Conservation (phyloP, 2,329 filamentous ascomycete species). For the Aspergillus fischeri region DNA sequence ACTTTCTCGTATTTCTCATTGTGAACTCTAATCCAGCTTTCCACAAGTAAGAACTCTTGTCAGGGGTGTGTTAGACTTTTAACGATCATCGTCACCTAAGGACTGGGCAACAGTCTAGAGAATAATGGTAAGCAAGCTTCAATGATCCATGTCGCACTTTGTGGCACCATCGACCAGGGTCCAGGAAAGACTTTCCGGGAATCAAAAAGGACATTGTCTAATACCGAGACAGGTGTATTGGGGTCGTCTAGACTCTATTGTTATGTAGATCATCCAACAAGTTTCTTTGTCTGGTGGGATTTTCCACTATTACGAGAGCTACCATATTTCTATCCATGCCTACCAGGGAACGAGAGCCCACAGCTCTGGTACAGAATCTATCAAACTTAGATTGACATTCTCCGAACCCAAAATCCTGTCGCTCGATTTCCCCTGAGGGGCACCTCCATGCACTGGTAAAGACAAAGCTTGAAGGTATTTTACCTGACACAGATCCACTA, state of each 20-base stretch:
- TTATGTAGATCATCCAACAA: not conserved
- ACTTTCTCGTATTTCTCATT: not conserved
- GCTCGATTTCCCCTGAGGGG: not conserved
- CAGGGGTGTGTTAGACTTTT: not conserved
- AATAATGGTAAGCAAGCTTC: not conserved
- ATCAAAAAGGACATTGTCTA: not conserved
- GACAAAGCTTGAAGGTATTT: not conserved
- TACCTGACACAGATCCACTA: not conserved
- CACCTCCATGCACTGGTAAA: not conserved
- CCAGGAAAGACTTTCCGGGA: not conserved
- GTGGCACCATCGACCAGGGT: not conserved
- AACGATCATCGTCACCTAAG: not conserved
- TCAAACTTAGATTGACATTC: no score
- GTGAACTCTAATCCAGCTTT: not conserved
- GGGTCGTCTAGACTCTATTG: not conserved
- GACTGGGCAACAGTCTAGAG: not conserved
- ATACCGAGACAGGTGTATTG: not conserved
- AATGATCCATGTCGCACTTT: not conserved
- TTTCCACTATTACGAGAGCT: not conserved
- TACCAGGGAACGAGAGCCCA: no score
- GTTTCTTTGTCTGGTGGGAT: not conserved
- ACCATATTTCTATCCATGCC: not conserved
- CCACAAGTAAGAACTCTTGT: not conserved
- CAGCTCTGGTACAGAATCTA: no score
- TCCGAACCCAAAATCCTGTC: not conserved